Evolutionary conservation across 1,284 basidiomycete species (phyloP).

Genomic region (Entoloma clypeatum): DNA sequence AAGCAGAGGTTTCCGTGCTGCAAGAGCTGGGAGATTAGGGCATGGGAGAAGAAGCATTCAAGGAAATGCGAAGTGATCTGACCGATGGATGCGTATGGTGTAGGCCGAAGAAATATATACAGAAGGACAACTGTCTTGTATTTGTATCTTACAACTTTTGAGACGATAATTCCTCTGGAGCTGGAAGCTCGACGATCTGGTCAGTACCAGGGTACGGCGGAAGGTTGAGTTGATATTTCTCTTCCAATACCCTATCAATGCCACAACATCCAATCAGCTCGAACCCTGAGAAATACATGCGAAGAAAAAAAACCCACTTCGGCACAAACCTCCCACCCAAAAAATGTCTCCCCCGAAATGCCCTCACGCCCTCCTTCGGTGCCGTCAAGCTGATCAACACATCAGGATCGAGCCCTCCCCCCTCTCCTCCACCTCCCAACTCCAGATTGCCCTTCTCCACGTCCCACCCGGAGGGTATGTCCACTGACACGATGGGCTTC

Average conservation of each 20-base stretch:
- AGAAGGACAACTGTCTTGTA: background rate
- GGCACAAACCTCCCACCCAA: constrained; percentile 91
- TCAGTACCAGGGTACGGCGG: constrained; percentile 73
- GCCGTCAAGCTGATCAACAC: constrained; percentile 90
- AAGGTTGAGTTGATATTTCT: constrained; percentile 74
- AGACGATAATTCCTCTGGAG: constrained; percentile 8
- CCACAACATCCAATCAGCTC: background rate
- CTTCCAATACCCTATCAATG: constrained; percentile 56
- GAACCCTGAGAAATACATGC: background rate
- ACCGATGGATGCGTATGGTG: too few species aligned
- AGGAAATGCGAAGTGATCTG: too few species aligned
- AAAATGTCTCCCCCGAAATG: constrained; percentile 83
- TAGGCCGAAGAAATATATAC: background rate
- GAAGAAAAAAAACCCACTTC: constrained; percentile 48
- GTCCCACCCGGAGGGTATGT: constrained; percentile 96
- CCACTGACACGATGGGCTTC: constrained; percentile 84
- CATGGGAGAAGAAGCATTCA: background rate
- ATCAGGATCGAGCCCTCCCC: constrained; percentile 63
- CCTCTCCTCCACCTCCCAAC: too few species aligned
- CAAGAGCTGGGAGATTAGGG: too few species aligned
- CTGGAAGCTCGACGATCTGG: constrained; percentile 74
- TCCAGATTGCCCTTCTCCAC: constrained; percentile 75
- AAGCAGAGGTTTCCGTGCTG: too few species aligned
- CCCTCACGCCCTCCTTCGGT: constrained; percentile 83
- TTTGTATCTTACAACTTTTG: constrained; percentile 16